Evolutionary conservation across 2,329 filamentous ascomycete species (phyloP).

Genomic region (Cladosporium sp.): DNA sequence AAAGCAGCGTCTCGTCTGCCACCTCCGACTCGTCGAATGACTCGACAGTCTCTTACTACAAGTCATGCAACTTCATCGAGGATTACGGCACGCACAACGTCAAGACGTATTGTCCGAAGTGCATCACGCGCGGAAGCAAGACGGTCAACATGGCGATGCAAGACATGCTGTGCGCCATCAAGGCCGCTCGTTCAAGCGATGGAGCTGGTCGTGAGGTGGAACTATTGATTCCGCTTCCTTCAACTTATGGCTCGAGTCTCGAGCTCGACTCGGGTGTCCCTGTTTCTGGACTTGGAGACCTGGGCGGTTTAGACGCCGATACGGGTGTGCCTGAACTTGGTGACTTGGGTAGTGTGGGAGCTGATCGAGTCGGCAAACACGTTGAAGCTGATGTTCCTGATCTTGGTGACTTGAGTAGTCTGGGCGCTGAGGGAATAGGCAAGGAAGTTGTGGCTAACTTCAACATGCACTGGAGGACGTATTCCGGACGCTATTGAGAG

Average conservation of each 20-base stretch:
- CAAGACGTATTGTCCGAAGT: neutral
- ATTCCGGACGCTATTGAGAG: neutral
- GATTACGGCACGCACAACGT: slow-evolving; percentile 8
- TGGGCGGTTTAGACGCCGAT: too few relatives aligned
- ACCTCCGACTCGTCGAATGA: neutral
- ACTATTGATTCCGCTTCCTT: neutral
- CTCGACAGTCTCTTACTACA: neutral
- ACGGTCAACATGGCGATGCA: neutral
- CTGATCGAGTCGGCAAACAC: neutral
- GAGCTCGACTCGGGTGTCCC: too few relatives aligned
- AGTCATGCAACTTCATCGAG: neutral
- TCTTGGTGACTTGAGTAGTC: neutral
- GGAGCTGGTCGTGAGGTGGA: neutral
- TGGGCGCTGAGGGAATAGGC: neutral
- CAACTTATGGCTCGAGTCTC: too few relatives aligned
- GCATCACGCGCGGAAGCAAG: neutral
- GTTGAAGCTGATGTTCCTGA: neutral
- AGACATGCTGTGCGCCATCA: neutral
- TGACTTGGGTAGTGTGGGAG: neutral
- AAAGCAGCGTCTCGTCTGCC: neutral
- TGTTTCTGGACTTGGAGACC: too few relatives aligned
- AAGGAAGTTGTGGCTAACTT: neutral
- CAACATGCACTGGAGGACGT: neutral
- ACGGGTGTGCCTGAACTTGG: neutral
- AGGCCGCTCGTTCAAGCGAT: neutral